A percentile compares a stretch with the other conserved stretches of the same genome.
Conservation (phyloP, 108 stramenopile species). For the Nitzschia sp. region DNA sequence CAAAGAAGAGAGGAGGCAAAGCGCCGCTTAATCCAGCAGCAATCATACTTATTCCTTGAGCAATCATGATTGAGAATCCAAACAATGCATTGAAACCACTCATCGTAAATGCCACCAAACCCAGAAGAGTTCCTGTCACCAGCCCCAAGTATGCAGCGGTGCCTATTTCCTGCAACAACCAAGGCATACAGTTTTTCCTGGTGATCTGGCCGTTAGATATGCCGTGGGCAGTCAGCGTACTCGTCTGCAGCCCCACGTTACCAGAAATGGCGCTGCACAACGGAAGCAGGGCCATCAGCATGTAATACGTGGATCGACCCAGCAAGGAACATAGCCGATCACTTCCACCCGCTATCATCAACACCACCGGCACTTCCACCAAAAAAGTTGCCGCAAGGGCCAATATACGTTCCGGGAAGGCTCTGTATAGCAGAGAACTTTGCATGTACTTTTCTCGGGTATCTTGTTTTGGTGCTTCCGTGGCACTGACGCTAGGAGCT, state of each 20-base stretch:
- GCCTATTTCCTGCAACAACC: slow-evolving; percentile 58
- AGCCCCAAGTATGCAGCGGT: slow-evolving; percentile 54
- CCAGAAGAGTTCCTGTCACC: slow-evolving; percentile 45
- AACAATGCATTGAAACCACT: slow-evolving; percentile 55
- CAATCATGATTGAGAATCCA: slow-evolving; percentile 45
- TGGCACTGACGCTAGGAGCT: slow-evolving; percentile 5
- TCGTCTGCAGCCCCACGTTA: slow-evolving; percentile 70
- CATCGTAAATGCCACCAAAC: slow-evolving; percentile 42
- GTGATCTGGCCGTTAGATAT: slow-evolving; percentile 51
- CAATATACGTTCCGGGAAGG: slow-evolving; percentile 59
- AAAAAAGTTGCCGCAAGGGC: slow-evolving; percentile 59
- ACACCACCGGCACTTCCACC: slow-evolving; percentile 62
- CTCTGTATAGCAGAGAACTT: slow-evolving; percentile 43
- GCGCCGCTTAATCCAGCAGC: slow-evolving; percentile 67
- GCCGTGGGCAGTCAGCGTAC: slow-evolving; percentile 59
- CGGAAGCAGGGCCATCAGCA: slow-evolving; percentile 59
- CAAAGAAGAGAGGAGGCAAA: slow-evolving; percentile 59
- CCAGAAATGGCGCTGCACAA: slow-evolving; percentile 66
- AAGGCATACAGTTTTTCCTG: slow-evolving; percentile 33
- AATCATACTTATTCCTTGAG: slow-evolving; percentile 55
- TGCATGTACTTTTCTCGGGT: slow-evolving; percentile 16
- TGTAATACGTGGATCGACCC: slow-evolving; percentile 54
- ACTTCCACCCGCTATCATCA: slow-evolving; percentile 63
- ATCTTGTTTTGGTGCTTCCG: not conserved
- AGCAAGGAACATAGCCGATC: slow-evolving; percentile 53